Percentiles rank a stretch among this genome's conserved stretches.
Evolutionary conservation across 78 protist species (phyloP).

Genomic region (Thecamonas trahens): DNA sequence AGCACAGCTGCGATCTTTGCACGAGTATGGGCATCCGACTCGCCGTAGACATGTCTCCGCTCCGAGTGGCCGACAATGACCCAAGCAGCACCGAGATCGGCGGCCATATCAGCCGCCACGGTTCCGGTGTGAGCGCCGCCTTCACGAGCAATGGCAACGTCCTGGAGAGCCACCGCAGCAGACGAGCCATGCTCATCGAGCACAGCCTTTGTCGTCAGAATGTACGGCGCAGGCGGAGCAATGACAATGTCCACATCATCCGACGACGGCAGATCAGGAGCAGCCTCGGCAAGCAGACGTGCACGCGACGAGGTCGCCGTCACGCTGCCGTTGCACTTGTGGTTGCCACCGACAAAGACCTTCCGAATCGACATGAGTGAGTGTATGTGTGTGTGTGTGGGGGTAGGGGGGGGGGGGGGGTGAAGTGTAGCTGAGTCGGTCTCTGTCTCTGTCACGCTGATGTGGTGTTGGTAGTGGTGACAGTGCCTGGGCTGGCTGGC

Average conservation of each 20-base stretch:
- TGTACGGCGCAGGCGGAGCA: conserved; percentile 19
- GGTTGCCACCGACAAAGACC: conserved; percentile 67
- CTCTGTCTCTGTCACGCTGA: too few relatives aligned
- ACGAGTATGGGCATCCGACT: conserved; percentile 47
- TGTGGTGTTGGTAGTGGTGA: too few relatives aligned
- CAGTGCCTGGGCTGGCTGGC: too few relatives aligned
- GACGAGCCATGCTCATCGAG: neutral
- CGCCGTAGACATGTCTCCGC: conserved; percentile 87
- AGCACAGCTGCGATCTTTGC: neutral
- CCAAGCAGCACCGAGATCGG: conserved; percentile 72
- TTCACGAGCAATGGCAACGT: too few relatives aligned
- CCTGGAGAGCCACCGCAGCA: too few relatives aligned
- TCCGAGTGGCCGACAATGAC: conserved; percentile 97
- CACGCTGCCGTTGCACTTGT: conserved; percentile 38
- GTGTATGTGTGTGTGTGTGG: neutral
- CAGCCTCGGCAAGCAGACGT: neutral
- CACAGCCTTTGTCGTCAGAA: neutral
- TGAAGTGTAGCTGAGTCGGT: too few relatives aligned
- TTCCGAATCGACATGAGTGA: conserved; percentile 15
- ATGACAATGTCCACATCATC: conserved; percentile 25
- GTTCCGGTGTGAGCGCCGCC: too few relatives aligned
- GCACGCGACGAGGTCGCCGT: neutral
- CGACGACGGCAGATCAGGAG: neutral
- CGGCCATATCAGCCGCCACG: too few relatives aligned
- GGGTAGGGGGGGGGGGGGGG: too few relatives aligned